Evolutionary conservation across 352 stramenopile genomes (phyloP).

Genomic region (Thraustotheca clavata): DNA sequence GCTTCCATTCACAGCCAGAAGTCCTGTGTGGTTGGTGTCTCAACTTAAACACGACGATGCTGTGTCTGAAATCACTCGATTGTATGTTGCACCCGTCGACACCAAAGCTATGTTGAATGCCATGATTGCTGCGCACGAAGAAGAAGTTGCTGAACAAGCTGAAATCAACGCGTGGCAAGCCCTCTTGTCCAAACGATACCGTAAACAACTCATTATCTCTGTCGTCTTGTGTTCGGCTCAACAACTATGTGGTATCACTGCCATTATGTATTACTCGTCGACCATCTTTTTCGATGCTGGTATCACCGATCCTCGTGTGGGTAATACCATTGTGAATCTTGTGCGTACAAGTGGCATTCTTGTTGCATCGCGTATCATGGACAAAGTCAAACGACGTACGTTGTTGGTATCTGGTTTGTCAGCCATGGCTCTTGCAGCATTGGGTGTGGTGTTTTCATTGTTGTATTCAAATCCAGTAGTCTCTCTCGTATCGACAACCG

Average conservation of each 20-base stretch:
- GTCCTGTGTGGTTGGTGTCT: conserved; percentile 34
- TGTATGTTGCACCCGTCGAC: conserved; percentile 27
- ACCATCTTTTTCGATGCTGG: conserved; percentile 1
- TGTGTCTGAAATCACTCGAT: conserved; percentile 19
- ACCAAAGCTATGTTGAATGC: conserved; percentile 24
- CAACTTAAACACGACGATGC: conserved; percentile 27
- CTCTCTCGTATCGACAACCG: conserved; percentile 40
- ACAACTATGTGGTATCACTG: conserved; percentile 13
- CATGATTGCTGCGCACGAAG: conserved; percentile 14
- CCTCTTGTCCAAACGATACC: conserved; percentile 25
- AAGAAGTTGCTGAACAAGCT: not conserved
- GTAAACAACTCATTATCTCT: conserved; percentile 10
- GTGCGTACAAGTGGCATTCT: not conserved
- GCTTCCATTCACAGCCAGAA: conserved; percentile 29
- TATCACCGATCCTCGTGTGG: conserved; percentile 8
- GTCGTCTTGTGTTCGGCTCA: conserved; percentile 1
- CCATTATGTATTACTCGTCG: conserved; percentile 20
- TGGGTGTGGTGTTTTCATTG: conserved; percentile 8
- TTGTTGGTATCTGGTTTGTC: conserved; percentile 22
- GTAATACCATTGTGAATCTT: conserved; percentile 18
- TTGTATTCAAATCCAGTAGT: conserved; percentile 21
- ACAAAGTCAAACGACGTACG: conserved; percentile 1
- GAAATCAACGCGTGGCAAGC: conserved; percentile 14
- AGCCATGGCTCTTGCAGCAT: not conserved
- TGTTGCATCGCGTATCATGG: not conserved